Evolutionary conservation across 345 rosid species (phyloP).

Genomic region (Brassica juncea): DNA sequence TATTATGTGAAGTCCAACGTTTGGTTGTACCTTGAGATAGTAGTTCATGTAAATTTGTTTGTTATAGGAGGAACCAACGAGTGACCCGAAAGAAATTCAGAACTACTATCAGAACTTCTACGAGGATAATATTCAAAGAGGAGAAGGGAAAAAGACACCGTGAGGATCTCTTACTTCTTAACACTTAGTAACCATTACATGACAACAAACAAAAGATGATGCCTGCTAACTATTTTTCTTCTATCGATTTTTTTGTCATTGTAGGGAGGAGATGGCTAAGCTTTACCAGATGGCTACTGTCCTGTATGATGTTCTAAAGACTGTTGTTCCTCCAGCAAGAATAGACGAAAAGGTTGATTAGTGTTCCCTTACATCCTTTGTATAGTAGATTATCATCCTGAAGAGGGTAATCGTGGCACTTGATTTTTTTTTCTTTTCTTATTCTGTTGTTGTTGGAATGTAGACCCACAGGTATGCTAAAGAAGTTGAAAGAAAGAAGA

Average conservation of each 20-base stretch:
- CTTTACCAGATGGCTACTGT: slow-evolving; percentile 79
- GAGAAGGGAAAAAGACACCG: slow-evolving; percentile 68
- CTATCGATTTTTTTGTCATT: slow-evolving; percentile 23
- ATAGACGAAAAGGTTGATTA: slow-evolving; percentile 62
- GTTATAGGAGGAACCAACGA: slow-evolving; percentile 68
- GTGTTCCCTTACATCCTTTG: slow-evolving; percentile 11
- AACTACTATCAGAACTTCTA: slow-evolving; percentile 66
- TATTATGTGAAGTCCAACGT: neutral
- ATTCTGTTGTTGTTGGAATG: slow-evolving; percentile 15
- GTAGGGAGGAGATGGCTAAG: slow-evolving; percentile 95
- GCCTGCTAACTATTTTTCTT: slow-evolving; percentile 21
- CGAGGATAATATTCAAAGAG: slow-evolving; percentile 56
- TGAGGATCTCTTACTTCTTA: slow-evolving; percentile 44
- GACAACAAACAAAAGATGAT: neutral
- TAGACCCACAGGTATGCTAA: slow-evolving; percentile 63
- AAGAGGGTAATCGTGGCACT: slow-evolving; percentile 22
- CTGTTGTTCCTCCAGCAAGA: slow-evolving; percentile 55
- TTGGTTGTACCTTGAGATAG: neutral
- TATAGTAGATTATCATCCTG: slow-evolving; percentile 16
- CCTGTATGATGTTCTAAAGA: slow-evolving; percentile 72
- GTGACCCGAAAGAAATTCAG: slow-evolving; percentile 71
- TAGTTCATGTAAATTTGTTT: slow-evolving; percentile 13
- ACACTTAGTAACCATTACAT: neutral
- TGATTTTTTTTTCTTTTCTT: slow-evolving; percentile 4
- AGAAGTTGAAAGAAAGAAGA: slow-evolving; percentile 67